Evolutionary conservation across 2,329 filamentous ascomycete genomes (phyloP), one percentile per base, ranked within the genome.

Genomic region (Chalara sp.): DNA sequence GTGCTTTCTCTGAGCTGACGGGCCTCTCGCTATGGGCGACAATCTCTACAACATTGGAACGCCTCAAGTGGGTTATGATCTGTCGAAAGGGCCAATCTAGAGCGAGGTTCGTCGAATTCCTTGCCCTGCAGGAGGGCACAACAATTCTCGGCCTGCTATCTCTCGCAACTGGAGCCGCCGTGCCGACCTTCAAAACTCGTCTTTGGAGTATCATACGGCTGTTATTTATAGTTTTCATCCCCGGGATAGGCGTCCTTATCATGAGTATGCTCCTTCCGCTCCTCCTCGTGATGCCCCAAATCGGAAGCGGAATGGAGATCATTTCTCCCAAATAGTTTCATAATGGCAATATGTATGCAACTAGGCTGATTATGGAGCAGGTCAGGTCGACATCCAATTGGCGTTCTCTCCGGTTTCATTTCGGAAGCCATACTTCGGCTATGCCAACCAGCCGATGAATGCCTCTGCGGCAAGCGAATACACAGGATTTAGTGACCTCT

Each of bases 11-110:
- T 30, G 43, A 45, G 30, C 10, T 45, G 10, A 30, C 43, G 21
- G 43, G 43, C n/a, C 6, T 45, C 7, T 45, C 43, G 6, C 32
- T 45, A n/a, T 45, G 21, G n/a, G 43, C 43, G 6, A 32, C 43
- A 8, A 45, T 45, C n/a, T 45, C 43, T 7, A n/a, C 43, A 45
- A 30, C 43, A 30, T n/a, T 45, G 30, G 43, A 45, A n/a, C 43
- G 43, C 5, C 28, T 45, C 30, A 45, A 31, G 8, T 45, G 43
- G 43, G 30, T n/a, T 45, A 29, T 45, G 43, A 29, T 32, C 8
- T 45, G 21, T 29, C 21, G 21, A 8, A 13, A 45, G 11, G 7
- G 21, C n/a, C 2, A 4, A n/a, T 13, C 43, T 29, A 13, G 35
- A 39, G 13, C 35, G 10, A 10, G 3, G 13, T 39, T 39, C 35